Percentiles rank a stretch among this genome's conserved stretches.
These are phyloP conservation scores for Blastobotrys americana DNA, from an alignment of 805 yeast species.

Conservation along the genomic window DNA sequence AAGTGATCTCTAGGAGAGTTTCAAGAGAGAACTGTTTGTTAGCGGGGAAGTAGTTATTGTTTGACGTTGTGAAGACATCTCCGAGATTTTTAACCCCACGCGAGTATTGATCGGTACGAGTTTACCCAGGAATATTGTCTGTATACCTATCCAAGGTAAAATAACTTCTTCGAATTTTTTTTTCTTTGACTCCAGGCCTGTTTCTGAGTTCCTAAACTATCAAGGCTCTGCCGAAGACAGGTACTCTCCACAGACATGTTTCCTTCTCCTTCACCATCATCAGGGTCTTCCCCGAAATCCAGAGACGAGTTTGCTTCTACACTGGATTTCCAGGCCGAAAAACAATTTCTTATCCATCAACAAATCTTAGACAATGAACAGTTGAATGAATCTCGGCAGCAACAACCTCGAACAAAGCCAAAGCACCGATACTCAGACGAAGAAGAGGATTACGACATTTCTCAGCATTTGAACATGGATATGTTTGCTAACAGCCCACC, in stretches of 20 bases:
- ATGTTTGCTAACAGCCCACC: conserved; percentile 12
- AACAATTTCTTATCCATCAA: conserved; percentile 12
- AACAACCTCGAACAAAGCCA: neutral
- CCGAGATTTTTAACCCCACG: no score
- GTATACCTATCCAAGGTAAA: no score
- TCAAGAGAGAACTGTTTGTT: no score
- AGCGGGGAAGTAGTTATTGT: no score
- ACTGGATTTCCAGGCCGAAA: neutral
- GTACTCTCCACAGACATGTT: neutral
- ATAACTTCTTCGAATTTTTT: no score
- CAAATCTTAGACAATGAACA: conserved; percentile 14
- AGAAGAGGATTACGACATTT: conserved; percentile 17
- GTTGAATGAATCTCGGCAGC: neutral
- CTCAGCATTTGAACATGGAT: conserved; percentile 22
- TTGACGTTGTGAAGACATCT: no score
- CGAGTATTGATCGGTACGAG: no score
- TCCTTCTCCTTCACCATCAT: conserved; percentile 3
- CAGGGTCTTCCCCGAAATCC: neutral
- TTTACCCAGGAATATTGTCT: no score
- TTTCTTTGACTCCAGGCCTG: no score
- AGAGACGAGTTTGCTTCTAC: neutral
- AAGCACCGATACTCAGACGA: conserved; percentile 1
- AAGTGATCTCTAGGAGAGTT: no score
- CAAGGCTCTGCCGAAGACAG: no score
- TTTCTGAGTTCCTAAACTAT: no score